Conservation (phyloP, 2,329 filamentous ascomycete genomes). For the Scolecobasidium constrictum region DNA sequence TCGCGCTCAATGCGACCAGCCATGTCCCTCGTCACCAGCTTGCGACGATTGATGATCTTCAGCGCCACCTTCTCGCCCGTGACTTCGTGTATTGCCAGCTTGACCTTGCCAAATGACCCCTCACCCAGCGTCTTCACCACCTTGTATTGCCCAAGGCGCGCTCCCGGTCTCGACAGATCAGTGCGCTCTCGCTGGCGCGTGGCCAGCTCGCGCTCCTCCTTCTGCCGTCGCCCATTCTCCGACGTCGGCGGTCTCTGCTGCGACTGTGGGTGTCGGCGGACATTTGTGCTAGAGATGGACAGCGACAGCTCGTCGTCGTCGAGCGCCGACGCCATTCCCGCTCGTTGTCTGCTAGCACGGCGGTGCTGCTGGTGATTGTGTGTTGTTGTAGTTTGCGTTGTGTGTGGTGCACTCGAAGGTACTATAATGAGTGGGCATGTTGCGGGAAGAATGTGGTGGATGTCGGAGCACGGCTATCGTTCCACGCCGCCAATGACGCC, state of each 20-base stretch:
- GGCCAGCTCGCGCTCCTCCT: not conserved
- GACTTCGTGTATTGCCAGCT: slow-evolving; percentile 83
- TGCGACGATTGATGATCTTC: slow-evolving; percentile 95
- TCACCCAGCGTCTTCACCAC: slow-evolving; percentile 86
- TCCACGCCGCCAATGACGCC: no score
- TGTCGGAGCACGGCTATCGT: not conserved
- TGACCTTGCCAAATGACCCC: slow-evolving; percentile 97
- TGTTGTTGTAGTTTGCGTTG: not conserved
- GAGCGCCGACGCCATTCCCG: slow-evolving; percentile 25
- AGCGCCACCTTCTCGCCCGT: slow-evolving; percentile 92
- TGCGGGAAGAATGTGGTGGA: not conserved
- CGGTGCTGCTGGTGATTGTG: not conserved
- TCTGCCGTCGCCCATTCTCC: slow-evolving; percentile 14
- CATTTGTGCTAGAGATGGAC: slow-evolving; percentile 19
- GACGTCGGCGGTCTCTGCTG: slow-evolving; percentile 15
- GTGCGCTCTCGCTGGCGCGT: not conserved
- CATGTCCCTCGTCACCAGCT: slow-evolving; percentile 95
- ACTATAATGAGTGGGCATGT: not conserved
- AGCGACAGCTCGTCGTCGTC: slow-evolving; percentile 31
- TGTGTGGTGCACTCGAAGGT: not conserved
- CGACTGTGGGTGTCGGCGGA: slow-evolving; percentile 9
- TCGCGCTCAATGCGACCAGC: slow-evolving; percentile 93
- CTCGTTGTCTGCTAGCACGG: not conserved
- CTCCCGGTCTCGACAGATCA: slow-evolving; percentile 40
- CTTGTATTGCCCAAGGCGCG: slow-evolving; percentile 81